Evolutionary conservation across 2,329 filamentous ascomycete species (phyloP).

Genomic region (Xylariaceae sp.): DNA sequence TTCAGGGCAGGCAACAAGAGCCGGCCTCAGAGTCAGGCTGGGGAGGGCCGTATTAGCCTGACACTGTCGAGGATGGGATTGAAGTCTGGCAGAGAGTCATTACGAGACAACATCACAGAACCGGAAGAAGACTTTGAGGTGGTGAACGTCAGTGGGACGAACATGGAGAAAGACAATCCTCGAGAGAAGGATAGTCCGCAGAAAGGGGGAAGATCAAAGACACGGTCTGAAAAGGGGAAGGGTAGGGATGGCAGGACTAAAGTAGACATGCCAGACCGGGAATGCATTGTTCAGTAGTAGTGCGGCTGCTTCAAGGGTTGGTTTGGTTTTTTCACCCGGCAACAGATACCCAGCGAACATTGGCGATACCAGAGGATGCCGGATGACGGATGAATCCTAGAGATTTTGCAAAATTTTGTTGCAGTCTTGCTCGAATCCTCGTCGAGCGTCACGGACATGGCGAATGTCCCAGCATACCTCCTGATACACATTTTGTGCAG

Average conservation of each 20-base stretch:
- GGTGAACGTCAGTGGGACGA: conserved; percentile 7
- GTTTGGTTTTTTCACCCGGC: conserved; percentile 1
- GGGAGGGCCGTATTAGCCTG: conserved; percentile 50
- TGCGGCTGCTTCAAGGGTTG: conserved; percentile 2
- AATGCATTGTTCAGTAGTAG: conserved; percentile 23
- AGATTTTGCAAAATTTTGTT: no score
- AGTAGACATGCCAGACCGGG: conserved; percentile 21
- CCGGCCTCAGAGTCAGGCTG: conserved; percentile 50
- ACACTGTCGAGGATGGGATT: conserved; percentile 49
- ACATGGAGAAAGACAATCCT: conserved; percentile 1
- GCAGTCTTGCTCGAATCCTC: no score
- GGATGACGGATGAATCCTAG: no score
- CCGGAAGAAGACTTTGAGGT: conserved; percentile 19
- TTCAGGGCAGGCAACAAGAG: conserved; percentile 44
- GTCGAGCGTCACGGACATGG: no score
- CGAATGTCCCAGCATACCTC: no score
- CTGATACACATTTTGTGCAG: no score
- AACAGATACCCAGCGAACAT: conserved; percentile 7
- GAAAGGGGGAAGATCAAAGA: conserved; percentile 10
- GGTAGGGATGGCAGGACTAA: conserved; percentile 16
- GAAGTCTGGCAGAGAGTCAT: conserved; percentile 42
- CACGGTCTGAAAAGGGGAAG: conserved; percentile 8
- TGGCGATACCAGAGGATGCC: conserved; percentile 1
- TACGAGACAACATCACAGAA: conserved; percentile 24
- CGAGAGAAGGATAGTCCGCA: conserved; percentile 2